phyloP scores from a whole-genome alignment of 805 yeast species.

The Ogataea henricii region DNA sequence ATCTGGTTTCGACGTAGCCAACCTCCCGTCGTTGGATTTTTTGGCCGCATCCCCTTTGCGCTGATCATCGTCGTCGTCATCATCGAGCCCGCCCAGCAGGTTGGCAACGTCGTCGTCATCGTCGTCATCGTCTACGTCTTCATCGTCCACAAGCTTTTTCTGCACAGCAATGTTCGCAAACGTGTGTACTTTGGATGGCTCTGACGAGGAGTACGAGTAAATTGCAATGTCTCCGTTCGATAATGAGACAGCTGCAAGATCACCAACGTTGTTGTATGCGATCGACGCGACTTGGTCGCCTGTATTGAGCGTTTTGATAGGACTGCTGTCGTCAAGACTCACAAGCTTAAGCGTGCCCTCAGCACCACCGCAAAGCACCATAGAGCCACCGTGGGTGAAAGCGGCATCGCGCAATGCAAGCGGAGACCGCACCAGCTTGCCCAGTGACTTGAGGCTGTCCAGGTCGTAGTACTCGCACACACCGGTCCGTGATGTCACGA shows the following conservation, averaged over 20 bases:
- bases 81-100: slow-evolving; percentile 36
- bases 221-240: slow-evolving; percentile 61
- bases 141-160: slow-evolving; percentile 34
- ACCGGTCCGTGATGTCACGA: slow-evolving; percentile 46
- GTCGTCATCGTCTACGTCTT: slow-evolving; percentile 43
- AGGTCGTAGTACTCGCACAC: slow-evolving; percentile 44
- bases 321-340: slow-evolving; percentile 40
- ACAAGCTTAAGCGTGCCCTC: slow-evolving; percentile 56
- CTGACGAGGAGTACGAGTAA: slow-evolving; percentile 55
- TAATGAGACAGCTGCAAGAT: slow-evolving; percentile 56
- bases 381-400: slow-evolving; percentile 62
- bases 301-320: slow-evolving; percentile 36
- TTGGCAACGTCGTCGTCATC: slow-evolving; percentile 39
- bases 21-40: slow-evolving; percentile 31
- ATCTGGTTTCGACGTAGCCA: slow-evolving; percentile 49
- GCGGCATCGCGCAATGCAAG: slow-evolving; percentile 52
- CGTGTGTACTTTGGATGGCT: slow-evolving; percentile 52
- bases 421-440: slow-evolving; percentile 45
- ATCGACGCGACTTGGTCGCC: slow-evolving; percentile 60
- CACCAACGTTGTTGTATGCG: slow-evolving; percentile 58
- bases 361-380: slow-evolving; percentile 66
- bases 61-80: slow-evolving; percentile 28
- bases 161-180: slow-evolving; percentile 43
- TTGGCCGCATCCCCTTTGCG: slow-evolving; percentile 24
- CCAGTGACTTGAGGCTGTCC: slow-evolving; percentile 22